Conservation (phyloP, 106 monocot genomes). For the Dendrobium nobile region DNA sequence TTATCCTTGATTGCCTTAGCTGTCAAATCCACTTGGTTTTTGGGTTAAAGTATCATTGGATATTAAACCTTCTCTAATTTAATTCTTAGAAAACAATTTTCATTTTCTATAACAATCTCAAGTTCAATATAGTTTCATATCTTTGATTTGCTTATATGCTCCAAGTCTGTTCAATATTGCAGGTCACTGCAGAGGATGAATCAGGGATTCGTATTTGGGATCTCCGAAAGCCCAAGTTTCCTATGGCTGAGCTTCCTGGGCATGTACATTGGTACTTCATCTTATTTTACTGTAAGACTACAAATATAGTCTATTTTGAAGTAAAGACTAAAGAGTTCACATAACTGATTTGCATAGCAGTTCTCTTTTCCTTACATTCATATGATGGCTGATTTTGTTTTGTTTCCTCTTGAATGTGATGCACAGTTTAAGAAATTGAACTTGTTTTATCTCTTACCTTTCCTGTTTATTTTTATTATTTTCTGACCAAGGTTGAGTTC, state of each 20-base stretch:
- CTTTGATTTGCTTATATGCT: slow-evolving; percentile 2
- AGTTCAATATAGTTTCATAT: neutral
- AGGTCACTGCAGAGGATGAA: slow-evolving; percentile 96
- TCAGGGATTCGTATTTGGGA: slow-evolving; percentile 88
- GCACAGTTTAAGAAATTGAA: neutral
- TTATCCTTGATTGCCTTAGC: neutral
- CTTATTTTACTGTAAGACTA: slow-evolving; percentile 23
- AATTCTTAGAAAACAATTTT: neutral
- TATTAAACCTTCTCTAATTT: neutral
- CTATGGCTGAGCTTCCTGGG: slow-evolving; percentile 67
- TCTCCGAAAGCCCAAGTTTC: slow-evolving; percentile 82
- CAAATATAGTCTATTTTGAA: slow-evolving; percentile 3
- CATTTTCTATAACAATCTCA: neutral
- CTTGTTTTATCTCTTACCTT: neutral
- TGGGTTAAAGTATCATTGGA: neutral
- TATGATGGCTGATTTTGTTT: neutral
- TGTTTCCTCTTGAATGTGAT: neutral
- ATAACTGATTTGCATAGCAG: neutral
- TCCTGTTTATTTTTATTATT: neutral
- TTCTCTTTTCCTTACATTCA: neutral
- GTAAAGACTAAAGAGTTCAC: neutral
- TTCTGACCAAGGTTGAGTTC: slow-evolving; percentile 5
- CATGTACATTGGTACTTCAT: slow-evolving; percentile 88
- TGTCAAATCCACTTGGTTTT: too few relatives aligned
- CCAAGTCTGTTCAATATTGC: neutral